A percentile compares a stretch with the other conserved stretches of the same genome.
phyloP scores from a whole-genome alignment of 169 alveolate species.

The Babesia gibsoni region DNA sequence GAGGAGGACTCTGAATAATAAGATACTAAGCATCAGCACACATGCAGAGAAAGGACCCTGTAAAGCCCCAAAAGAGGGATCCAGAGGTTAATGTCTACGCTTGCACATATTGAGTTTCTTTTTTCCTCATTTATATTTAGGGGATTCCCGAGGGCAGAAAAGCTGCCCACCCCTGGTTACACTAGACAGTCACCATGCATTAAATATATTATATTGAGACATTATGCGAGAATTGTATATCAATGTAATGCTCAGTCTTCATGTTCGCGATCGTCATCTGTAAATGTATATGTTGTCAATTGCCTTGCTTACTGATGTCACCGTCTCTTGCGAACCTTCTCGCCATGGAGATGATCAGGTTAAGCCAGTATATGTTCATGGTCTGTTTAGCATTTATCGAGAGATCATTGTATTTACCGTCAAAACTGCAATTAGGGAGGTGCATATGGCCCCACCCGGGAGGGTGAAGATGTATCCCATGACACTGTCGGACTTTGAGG shows the following conservation, averaged over 20 bases:
- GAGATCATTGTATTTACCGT: constrained; percentile 17
- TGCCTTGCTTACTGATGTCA: constrained; percentile 26
- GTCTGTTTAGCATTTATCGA: background rate
- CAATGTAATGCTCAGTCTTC: constrained; percentile 10
- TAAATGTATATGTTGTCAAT: background rate
- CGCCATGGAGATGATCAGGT: constrained; percentile 35
- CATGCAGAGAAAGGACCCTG: no score
- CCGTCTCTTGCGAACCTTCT: constrained; percentile 13
- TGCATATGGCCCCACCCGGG: constrained; percentile 53
- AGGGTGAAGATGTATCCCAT: constrained; percentile 32
- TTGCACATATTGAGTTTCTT: no score
- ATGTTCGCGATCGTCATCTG: constrained; percentile 55
- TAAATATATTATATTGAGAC: no score
- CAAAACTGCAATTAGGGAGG: constrained; percentile 17
- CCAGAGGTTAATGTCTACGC: no score
- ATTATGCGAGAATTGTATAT: no score
- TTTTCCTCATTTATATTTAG: no score
- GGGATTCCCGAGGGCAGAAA: no score
- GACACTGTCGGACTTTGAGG: constrained; percentile 30
- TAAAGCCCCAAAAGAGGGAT: no score
- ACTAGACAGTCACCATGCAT: no score
- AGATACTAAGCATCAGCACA: no score
- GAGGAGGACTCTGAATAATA: no score
- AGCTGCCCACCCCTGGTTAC: no score
- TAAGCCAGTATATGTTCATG: constrained; percentile 64